phyloP scores from a whole-genome alignment of 2,329 filamentous ascomycete genomes.

The Elsinoe ampelina region DNA sequence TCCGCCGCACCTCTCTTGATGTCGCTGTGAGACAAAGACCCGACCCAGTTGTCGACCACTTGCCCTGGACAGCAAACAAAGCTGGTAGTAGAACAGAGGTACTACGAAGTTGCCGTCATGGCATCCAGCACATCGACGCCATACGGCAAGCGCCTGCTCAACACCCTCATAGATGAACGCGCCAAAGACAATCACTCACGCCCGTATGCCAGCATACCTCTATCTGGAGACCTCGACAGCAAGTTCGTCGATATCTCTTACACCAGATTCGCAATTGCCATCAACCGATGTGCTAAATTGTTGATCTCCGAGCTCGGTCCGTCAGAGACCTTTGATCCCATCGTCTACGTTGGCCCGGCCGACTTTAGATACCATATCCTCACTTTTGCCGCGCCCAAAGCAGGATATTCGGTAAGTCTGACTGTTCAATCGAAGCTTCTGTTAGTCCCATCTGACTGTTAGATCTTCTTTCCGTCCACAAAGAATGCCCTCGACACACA shows the following conservation, averaged over 20 bases:
- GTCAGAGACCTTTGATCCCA: slow-evolving; percentile 26
- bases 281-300: slow-evolving; percentile 28
- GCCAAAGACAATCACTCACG: not conserved
- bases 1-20: not conserved
- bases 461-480: slow-evolving; percentile 20
- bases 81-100: not conserved
- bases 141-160: not conserved
- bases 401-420: slow-evolving; percentile 30
- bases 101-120: not conserved
- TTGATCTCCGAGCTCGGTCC: slow-evolving; percentile 26
- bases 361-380: slow-evolving; percentile 34
- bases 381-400: slow-evolving; percentile 35
- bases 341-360: slow-evolving; percentile 27
- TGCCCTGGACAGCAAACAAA: not conserved
- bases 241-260: slow-evolving; percentile 27
- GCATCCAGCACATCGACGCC: not conserved
- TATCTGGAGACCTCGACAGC: slow-evolving; percentile 10
- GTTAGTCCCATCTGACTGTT: not conserved
- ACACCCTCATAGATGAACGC: not conserved
- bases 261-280: slow-evolving; percentile 22
- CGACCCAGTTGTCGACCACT: not conserved
- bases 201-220: slow-evolving; percentile 1
- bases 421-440: not conserved
- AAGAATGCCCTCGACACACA: slow-evolving; percentile 24
- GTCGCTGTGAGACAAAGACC: not conserved